phyloP scores from a whole-genome alignment of 2,329 filamentous ascomycete genomes.

The Epichloe baconii region DNA sequence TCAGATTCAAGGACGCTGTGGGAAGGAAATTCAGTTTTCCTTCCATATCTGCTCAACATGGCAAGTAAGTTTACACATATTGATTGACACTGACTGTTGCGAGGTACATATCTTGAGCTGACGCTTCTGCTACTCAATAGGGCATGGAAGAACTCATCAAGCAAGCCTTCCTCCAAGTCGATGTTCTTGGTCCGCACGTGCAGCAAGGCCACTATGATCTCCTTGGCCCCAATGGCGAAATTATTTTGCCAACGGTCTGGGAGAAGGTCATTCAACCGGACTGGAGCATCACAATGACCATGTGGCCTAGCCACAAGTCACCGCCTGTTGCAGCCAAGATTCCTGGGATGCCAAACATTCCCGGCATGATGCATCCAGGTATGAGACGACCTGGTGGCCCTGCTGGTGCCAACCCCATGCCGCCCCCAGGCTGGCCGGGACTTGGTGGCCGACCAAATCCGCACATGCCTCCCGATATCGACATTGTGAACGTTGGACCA shows the following conservation, averaged over 20 bases:
- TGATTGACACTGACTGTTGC: background rate
- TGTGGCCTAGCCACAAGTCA: conserved; percentile 41
- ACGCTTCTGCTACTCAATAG: conserved; percentile 27
- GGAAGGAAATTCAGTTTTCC: conserved; percentile 84
- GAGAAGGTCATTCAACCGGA: conserved; percentile 71
- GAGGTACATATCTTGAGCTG: background rate
- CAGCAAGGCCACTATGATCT: conserved; percentile 70
- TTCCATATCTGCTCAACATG: conserved; percentile 76
- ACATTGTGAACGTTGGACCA: conserved; percentile 10
- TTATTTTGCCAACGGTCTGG: conserved; percentile 68
- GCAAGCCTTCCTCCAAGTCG: conserved; percentile 70
- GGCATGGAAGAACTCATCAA: conserved; percentile 80
- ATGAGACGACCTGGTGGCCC: conserved; percentile 3
- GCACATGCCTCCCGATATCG: conserved; percentile 6
- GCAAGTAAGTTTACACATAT: conserved; percentile 43
- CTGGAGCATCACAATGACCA: conserved; percentile 38
- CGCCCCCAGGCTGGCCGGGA: conserved; percentile 9
- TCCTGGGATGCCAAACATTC: conserved; percentile 3
- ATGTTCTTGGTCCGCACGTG: conserved; percentile 63
- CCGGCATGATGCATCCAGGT: background rate
- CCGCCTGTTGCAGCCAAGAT: background rate
- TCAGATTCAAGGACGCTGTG: conserved; percentile 85
- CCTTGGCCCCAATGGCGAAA: conserved; percentile 65
- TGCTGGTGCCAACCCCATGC: background rate
- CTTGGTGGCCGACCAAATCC: background rate